Percentiles rank a stretch among this genome's conserved stretches.
phyloP scores from a whole-genome alignment of 2,329 filamentous ascomycete species.

The Colletotrichum abscissum region DNA sequence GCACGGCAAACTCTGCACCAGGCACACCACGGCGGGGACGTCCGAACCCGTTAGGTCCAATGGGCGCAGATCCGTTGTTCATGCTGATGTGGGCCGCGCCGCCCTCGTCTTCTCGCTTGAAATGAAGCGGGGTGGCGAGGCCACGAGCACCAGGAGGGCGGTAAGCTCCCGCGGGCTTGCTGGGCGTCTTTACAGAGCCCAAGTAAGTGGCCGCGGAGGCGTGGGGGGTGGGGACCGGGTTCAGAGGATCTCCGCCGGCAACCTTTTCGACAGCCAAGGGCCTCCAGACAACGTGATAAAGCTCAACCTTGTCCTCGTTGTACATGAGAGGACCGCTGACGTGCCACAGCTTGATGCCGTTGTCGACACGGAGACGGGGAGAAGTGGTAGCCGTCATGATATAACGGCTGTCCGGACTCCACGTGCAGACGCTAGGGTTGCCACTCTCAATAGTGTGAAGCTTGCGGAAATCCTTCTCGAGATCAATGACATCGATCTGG shows the following conservation, averaged over 20 bases:
- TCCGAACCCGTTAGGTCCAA: conserved; percentile 83
- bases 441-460: conserved; percentile 93
- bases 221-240: conserved; percentile 81
- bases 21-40: conserved; percentile 82
- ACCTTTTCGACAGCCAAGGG: conserved; percentile 75
- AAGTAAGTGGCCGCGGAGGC: conserved; percentile 85
- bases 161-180: conserved; percentile 97
- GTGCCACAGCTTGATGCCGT: conserved; percentile 96
- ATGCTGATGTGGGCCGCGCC: conserved; percentile 86
- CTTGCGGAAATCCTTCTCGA: conserved; percentile 94
- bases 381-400: conserved; percentile 98
- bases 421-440: conserved; percentile 95
- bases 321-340: conserved; percentile 91
- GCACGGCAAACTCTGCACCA: conserved; percentile 80
- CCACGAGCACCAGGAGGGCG: conserved; percentile 94
- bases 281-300: conserved; percentile 92
- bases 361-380: conserved; percentile 94
- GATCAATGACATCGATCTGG: conserved; percentile 97
- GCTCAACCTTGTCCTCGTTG: conserved; percentile 92
- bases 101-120: conserved; percentile 97
- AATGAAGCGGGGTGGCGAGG: conserved; percentile 87
- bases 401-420: conserved; percentile 95
- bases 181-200: conserved; percentile 89
- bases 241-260: conserved; percentile 75
- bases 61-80: conserved; percentile 80